Evolutionary conservation across 306 rosid genomes (phyloP).

Genomic region (Begonia loranthoides): DNA sequence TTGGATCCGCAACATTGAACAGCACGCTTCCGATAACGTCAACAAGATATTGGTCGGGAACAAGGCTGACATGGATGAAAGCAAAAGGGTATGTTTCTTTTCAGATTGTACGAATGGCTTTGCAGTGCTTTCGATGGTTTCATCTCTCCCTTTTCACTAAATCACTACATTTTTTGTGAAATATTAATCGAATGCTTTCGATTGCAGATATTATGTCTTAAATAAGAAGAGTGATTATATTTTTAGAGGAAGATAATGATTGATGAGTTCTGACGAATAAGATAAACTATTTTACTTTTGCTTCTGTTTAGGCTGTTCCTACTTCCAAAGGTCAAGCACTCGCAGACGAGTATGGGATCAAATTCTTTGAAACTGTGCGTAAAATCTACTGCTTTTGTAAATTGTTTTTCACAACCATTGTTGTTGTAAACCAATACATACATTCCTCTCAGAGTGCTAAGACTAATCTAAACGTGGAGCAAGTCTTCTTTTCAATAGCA

Average conservation of each 20-base stretch:
- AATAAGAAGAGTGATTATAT: no score
- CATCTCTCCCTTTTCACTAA: no score
- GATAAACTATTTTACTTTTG: background rate
- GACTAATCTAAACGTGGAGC: conserved; percentile 2
- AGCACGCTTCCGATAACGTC: conserved; percentile 3
- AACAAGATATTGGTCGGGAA: conserved; percentile 4
- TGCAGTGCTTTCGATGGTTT: no score
- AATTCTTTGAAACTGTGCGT: conserved; percentile 3
- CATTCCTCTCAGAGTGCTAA: conserved; percentile 1
- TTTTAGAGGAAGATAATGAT: no score
- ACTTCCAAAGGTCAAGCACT: conserved; percentile 2
- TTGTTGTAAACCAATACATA: background rate
- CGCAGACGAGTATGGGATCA: conserved; percentile 2
- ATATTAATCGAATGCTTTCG: no score
- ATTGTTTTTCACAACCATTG: background rate
- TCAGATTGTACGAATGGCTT: no score
- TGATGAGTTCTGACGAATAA: no score
- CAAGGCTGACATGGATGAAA: conserved; percentile 6
- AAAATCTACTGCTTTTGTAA: background rate
- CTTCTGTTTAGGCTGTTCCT: conserved; percentile 1
- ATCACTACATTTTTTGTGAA: no score
- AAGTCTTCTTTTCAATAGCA: conserved; percentile 2
- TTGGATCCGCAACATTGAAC: conserved; percentile 1
- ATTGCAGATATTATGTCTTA: no score
- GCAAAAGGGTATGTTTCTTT: conserved; percentile 1